phyloP scores from a whole-genome alignment of 2,329 filamentous ascomycete genomes.

The Phialocephala subalpina region DNA sequence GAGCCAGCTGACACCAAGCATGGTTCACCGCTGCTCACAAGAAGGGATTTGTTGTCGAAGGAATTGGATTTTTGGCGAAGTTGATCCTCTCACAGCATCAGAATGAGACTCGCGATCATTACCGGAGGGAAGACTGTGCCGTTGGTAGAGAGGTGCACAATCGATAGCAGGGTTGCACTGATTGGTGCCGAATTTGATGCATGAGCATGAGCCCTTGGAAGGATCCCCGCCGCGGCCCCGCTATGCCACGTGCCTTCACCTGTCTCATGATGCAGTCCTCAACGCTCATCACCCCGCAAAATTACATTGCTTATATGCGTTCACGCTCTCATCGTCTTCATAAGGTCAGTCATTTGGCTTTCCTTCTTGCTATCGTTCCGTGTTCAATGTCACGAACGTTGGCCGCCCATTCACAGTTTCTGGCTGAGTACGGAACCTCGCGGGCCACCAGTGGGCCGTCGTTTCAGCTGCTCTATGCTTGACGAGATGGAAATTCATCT shows the following conservation, averaged over 20 bases:
- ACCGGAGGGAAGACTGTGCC: background rate
- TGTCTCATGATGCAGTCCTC: background rate
- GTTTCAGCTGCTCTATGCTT: background rate
- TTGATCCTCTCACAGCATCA: background rate
- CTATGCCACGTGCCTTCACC: background rate
- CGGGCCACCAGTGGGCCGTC: background rate
- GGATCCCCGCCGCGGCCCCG: background rate
- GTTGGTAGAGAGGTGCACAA: background rate
- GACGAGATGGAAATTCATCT: background rate
- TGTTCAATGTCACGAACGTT: background rate
- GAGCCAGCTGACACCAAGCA: slow-evolving; percentile 5
- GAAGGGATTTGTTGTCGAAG: background rate
- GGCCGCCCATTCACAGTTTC: background rate
- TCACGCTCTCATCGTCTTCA: background rate
- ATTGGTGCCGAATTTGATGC: background rate
- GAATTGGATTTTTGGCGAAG: background rate
- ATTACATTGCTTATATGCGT: background rate
- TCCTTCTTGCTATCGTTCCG: background rate
- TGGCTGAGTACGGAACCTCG: background rate
- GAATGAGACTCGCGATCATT: background rate
- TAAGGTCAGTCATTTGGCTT: background rate
- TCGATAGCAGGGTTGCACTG: background rate
- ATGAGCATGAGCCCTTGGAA: background rate
- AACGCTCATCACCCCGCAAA: background rate
- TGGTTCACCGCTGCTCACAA: background rate